Conservation (phyloP, 495 filamentous ascomycete genomes). For the Tuber aestivum region DNA sequence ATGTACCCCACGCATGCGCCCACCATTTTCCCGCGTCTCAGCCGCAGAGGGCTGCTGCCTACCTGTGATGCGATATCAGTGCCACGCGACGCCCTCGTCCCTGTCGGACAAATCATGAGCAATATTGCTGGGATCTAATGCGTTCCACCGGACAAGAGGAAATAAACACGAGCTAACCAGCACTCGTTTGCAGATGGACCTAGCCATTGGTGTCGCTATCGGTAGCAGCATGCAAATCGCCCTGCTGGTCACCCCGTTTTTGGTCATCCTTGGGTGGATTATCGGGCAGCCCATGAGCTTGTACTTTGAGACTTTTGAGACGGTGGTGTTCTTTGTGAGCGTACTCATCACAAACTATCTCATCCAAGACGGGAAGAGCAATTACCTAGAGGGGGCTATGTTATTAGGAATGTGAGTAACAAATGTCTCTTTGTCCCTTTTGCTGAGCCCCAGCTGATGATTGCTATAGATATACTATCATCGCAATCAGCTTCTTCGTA, state of each 20-base stretch:
- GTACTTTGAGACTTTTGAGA: slow-evolving; percentile 89
- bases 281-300: slow-evolving; percentile 78
- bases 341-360: slow-evolving; percentile 88
- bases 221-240: slow-evolving; percentile 93
- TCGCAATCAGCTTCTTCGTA: slow-evolving; percentile 82
- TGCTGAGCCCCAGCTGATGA: slow-evolving; percentile 9
- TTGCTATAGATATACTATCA: slow-evolving; percentile 64
- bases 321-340: slow-evolving; percentile 83
- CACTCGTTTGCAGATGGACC: slow-evolving; percentile 60
- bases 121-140: background rate
- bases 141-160: background rate
- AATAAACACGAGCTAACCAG: slow-evolving; percentile 6
- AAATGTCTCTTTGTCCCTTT: slow-evolving; percentile 12
- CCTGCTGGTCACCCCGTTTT: slow-evolving; percentile 79
- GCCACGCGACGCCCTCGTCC: background rate
- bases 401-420: slow-evolving; percentile 64
- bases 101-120: background rate
- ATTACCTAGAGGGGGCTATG: slow-evolving; percentile 92
- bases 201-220: slow-evolving; percentile 90
- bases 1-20: background rate
- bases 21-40: slow-evolving; percentile 9
- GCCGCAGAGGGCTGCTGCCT: slow-evolving; percentile 21
- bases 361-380: slow-evolving; percentile 88
- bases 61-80: background rate
- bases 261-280: slow-evolving; percentile 91